Base-by-base conservation (phyloP, 2,329 filamentous ascomycete species). In the Xylariaceae sp. region DNA sequence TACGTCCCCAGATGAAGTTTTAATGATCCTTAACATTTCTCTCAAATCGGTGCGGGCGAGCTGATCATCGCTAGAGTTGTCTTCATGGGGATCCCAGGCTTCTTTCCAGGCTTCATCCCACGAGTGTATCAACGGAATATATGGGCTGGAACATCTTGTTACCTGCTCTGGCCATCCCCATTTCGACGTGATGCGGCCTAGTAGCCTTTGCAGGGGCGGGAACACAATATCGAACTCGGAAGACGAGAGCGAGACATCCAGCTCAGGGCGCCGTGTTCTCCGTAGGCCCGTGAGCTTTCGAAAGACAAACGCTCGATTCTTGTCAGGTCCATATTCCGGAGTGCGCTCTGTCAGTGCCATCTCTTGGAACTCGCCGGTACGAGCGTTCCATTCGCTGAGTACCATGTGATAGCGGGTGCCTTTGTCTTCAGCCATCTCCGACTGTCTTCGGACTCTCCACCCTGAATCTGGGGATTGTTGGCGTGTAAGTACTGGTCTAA, bases 1-100 rank as follows among this genome's bases (percentile, higher is more conserved):
- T 18, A 43, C 49, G n/a, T 51, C 49, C 6, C 49, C 49, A 4
- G 49, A 51, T 2, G 44, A 51, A 43, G 44, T 51, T 22, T 39
- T 43, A 9, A 51, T 51, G 1, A 51, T 51, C 42, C 40, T 43
- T 3, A 51, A 43, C 31, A 51, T 17, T 44, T 51, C 44, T 38
- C 40, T 46, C 16, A 51, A 39, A 33, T 51, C 49, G 6, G 42
- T 12, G 5, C 49, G 49, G 19, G 49, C 49, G 38, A 47, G 49
- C 16, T 43, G 36, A 34, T 42, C 31, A 18, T 51, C 44, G 17
- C 47, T 33, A 2, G 49, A 47, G 19, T 51, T 38, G 16, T 10
- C 31, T 4, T 43, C 18, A 18, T 17, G 14, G 13, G 40, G 42
- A 2, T 17, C 43, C 5, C 2, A 43, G 2, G 49, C 44, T 47